Percentiles rank a stretch among this genome's conserved stretches.
These are phyloP conservation scores for Solanum chmielewskii DNA, from an alignment of 257 asterid species.

Conservation along the genomic window DNA sequence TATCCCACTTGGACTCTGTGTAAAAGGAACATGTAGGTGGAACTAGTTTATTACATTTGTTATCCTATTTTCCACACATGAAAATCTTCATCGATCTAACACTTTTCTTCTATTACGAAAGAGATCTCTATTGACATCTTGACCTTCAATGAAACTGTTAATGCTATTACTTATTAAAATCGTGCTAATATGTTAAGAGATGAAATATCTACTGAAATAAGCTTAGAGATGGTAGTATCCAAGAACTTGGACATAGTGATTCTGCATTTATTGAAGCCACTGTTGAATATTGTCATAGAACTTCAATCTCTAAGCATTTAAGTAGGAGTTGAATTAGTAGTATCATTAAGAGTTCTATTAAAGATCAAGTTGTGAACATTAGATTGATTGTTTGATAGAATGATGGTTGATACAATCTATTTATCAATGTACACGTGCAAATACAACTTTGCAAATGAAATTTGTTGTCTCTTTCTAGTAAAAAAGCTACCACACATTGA, in stretches of 20 bases:
- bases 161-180: background rate
- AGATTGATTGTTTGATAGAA: background rate
- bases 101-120: background rate
- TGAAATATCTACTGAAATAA: too few species aligned
- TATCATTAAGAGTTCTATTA: background rate
- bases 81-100: background rate
- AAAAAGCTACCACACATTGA: background rate
- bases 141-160: background rate
- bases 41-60: background rate
- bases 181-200: background rate
- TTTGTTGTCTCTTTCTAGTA: background rate
- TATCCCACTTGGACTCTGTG: background rate
- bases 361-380: background rate
- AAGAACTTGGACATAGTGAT: background rate
- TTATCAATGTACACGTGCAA: background rate
- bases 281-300: background rate
- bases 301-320: background rate
- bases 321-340: background rate
- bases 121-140: background rate
- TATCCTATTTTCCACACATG: background rate
- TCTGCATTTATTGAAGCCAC: background rate
- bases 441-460: background rate
- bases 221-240: background rate
- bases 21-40: background rate
- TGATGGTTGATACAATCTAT: background rate